Evolutionary conservation across 805 yeast species (phyloP).

Genomic region (Maudiozyma turicensis): DNA sequence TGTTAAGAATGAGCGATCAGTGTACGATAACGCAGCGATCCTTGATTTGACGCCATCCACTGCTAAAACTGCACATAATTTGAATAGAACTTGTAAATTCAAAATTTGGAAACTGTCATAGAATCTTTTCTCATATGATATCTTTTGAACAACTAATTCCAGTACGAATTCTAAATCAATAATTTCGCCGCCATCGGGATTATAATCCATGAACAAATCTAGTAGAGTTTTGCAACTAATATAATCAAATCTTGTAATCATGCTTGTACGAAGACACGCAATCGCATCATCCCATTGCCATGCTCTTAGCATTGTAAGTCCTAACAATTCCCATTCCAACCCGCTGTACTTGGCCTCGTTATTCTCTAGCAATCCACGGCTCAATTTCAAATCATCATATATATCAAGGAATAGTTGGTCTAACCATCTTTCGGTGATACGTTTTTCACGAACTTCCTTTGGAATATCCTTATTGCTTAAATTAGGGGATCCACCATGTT

Average conservation of each 20-base stretch:
- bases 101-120: constrained; percentile 44
- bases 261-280: constrained; percentile 45
- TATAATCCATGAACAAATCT: constrained; percentile 27
- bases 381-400: constrained; percentile 29
- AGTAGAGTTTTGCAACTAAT: constrained; percentile 46
- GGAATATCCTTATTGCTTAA: constrained; percentile 10
- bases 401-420: constrained; percentile 27
- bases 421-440: constrained; percentile 29
- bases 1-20: not conserved
- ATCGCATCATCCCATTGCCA: constrained; percentile 40
- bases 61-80: constrained; percentile 23
- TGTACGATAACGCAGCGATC: constrained; percentile 13
- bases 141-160: constrained; percentile 36
- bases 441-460: constrained; percentile 16
- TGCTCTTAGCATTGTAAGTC: constrained; percentile 42
- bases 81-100: constrained; percentile 36
- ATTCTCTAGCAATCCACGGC: constrained; percentile 21
- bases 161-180: constrained; percentile 32
- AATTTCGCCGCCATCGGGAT: constrained; percentile 2
- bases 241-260: constrained; percentile 51
- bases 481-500: constrained; percentile 2
- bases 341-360: constrained; percentile 43
- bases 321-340: constrained; percentile 67
- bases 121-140: constrained; percentile 59
- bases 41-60: constrained; percentile 15